phyloP scores from a whole-genome alignment of 306 rosid genomes.

The Sicyos edulis region DNA sequence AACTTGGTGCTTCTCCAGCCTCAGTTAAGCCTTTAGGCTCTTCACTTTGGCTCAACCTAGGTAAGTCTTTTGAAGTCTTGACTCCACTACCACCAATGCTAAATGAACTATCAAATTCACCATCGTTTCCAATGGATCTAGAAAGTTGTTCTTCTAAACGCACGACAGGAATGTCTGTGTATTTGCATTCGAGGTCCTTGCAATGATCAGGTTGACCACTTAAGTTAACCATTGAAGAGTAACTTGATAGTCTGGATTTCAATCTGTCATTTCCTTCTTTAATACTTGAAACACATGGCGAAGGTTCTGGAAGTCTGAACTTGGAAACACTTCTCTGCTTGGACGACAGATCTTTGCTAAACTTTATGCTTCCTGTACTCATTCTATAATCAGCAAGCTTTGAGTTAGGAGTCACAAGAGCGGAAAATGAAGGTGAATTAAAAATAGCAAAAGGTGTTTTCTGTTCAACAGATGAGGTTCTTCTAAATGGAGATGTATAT shows the following conservation, averaged over 20 bases:
- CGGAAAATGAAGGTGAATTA: conserved; percentile 29
- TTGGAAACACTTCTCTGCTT: conserved; percentile 44
- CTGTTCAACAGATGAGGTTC: conserved; percentile 29
- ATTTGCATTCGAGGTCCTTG: conserved; percentile 30
- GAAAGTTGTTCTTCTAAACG: conserved; percentile 34
- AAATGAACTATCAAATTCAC: conserved; percentile 31
- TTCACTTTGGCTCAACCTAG: conserved; percentile 33
- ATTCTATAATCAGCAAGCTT: conserved; percentile 25
- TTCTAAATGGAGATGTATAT: conserved; percentile 30
- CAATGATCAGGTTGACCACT: conserved; percentile 22
- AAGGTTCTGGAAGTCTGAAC: conserved; percentile 37
- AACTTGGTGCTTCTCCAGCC: conserved; percentile 25
- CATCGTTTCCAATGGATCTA: conserved; percentile 29
- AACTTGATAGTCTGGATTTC: conserved; percentile 46
- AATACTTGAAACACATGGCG: conserved; percentile 45
- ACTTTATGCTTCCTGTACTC: conserved; percentile 27
- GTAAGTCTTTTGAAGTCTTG: conserved; percentile 25
- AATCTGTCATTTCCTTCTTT: conserved; percentile 52
- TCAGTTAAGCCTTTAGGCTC: conserved; percentile 24
- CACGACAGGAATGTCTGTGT: conserved; percentile 33
- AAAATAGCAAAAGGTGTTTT: conserved; percentile 34
- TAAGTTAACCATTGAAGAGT: conserved; percentile 42
- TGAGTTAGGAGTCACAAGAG: conserved; percentile 36
- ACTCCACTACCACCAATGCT: conserved; percentile 27
- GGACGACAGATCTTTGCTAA: conserved; percentile 31